A percentile compares a stretch with the other conserved stretches of the same genome.
These are phyloP conservation scores for Fusarium globosum DNA, from an alignment of 2,329 filamentous ascomycete genomes.

Conservation along the genomic window DNA sequence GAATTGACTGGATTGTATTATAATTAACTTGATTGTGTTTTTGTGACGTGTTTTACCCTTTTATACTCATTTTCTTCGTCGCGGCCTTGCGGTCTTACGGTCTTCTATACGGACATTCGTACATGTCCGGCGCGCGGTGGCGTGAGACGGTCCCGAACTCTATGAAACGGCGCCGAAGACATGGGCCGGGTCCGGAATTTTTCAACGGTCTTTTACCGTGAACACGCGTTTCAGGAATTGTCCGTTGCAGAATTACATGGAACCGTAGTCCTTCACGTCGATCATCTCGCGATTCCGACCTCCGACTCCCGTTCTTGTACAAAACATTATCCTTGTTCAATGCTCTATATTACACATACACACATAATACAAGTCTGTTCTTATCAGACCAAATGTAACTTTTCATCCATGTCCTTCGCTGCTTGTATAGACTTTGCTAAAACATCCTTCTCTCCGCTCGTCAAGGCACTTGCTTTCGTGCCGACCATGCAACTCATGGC, in stretches of 20 bases:
- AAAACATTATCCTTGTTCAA: neutral
- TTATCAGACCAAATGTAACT: constrained; percentile 2
- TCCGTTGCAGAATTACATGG: neutral
- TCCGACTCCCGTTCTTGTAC: neutral
- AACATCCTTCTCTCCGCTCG: neutral
- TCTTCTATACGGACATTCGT: constrained; percentile 18
- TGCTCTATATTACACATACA: neutral
- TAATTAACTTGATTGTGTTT: accelerated
- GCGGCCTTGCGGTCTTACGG: constrained; percentile 12
- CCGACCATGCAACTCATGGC: constrained; percentile 54
- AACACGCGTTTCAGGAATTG: neutral
- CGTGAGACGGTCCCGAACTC: neutral
- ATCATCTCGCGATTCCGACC: neutral
- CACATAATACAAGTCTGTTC: neutral
- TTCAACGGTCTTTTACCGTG: neutral
- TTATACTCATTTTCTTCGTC: neutral
- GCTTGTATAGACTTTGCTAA: constrained; percentile 13
- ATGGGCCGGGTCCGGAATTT: neutral
- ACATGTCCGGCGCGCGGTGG: constrained; percentile 15
- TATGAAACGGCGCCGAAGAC: neutral
- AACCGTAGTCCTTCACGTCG: neutral
- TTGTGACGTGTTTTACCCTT: neutral
- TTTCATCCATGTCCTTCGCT: constrained; percentile 25
- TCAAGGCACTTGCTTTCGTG: constrained; percentile 9
- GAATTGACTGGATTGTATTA: neutral